Conservation (phyloP, 192 early-diverging fungal genomes). For the Coemansia sp. region DNA sequence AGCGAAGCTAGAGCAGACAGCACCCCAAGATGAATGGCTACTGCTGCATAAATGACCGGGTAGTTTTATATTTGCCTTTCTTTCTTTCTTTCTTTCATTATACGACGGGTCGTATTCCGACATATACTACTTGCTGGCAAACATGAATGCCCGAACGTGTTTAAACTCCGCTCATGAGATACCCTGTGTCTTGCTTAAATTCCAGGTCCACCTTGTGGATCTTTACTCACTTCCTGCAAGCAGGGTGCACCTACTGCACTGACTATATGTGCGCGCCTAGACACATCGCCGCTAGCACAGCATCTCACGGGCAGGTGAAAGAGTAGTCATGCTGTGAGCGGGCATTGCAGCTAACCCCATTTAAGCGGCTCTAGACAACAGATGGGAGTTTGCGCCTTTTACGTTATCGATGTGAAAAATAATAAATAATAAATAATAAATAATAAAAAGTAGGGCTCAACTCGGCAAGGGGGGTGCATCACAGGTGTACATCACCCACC, state of each 20-base stretch:
- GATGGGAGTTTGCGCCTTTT: background rate
- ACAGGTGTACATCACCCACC: conserved; percentile 10
- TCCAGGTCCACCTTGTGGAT: background rate
- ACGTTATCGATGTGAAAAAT: background rate
- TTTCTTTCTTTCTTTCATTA: background rate
- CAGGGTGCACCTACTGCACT: background rate
- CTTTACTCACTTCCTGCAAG: background rate
- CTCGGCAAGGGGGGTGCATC: conserved; percentile 1
- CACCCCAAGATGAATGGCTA: background rate
- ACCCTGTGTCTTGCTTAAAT: conserved; percentile 1
- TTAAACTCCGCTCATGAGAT: conserved; percentile 10
- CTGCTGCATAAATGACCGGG: conserved; percentile 5
- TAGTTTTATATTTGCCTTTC: background rate
- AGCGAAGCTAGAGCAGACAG: background rate
- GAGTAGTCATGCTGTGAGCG: conserved; percentile 13
- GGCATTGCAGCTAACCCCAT: conserved; percentile 6
- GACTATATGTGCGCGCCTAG: conserved; percentile 8
- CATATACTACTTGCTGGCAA: background rate
- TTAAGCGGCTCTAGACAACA: background rate
- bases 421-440: background rate
- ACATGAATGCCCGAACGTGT: background rate
- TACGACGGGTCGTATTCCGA: background rate
- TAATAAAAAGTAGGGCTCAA: background rate
- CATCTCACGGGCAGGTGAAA: background rate
- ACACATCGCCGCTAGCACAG: background rate